Conservation (phyloP, 768 basidiomycete species). For the Suillus cothurnatus region DNA sequence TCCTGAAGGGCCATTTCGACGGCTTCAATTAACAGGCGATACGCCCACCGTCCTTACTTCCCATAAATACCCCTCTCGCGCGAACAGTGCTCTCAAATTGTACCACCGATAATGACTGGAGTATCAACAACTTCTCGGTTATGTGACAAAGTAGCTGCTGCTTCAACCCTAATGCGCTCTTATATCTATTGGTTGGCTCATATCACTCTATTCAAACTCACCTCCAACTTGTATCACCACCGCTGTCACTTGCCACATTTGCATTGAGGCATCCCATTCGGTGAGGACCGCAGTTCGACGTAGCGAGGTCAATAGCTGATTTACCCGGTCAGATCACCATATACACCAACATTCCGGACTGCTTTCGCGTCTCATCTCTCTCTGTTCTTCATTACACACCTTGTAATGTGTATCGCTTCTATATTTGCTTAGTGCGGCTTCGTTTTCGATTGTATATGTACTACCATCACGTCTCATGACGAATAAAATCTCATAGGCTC, state of each 20-base stretch:
- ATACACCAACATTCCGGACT: slow-evolving; percentile 2
- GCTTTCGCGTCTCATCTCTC: background rate
- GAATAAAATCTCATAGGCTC: background rate
- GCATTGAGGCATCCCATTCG: background rate
- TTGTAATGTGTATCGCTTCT: background rate
- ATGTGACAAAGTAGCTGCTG: background rate
- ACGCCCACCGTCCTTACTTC: background rate
- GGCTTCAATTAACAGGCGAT: slow-evolving; percentile 66
- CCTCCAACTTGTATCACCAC: slow-evolving; percentile 3
- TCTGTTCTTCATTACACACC: background rate
- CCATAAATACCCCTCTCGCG: background rate
- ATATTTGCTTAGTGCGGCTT: background rate
- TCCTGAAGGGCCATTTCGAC: slow-evolving; percentile 90
- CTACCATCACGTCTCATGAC: background rate
- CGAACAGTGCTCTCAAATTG: background rate
- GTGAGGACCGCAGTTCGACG: background rate
- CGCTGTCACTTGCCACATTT: background rate
- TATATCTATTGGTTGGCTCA: slow-evolving; percentile 5
- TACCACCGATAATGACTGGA: background rate
- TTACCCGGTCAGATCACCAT: background rate
- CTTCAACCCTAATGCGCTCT: slow-evolving; percentile 2
- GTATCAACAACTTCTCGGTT: background rate
- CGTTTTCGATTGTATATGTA: slow-evolving; percentile 2
- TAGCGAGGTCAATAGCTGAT: background rate
- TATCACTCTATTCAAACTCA: background rate